Evolutionary conservation across 768 basidiomycete genomes (phyloP).

Genomic region (Termitomyces titanicus): DNA sequence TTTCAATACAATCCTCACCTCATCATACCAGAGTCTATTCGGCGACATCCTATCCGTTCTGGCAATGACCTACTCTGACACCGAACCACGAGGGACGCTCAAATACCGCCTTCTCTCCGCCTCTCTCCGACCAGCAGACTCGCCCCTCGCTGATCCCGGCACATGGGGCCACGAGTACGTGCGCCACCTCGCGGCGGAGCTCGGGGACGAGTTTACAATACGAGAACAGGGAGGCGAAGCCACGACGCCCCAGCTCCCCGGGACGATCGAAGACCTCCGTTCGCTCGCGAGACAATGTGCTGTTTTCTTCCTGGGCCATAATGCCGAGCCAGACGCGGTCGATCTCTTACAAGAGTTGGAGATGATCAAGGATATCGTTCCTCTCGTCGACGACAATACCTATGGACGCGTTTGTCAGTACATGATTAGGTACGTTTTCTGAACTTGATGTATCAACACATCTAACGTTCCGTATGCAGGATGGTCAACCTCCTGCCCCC

Average conservation of each 20-base stretch:
- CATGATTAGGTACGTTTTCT: constrained; percentile 78
- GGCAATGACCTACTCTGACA: constrained; percentile 99
- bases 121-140: constrained; percentile 58
- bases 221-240: constrained; percentile 52
- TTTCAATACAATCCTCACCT: not conserved
- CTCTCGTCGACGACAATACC: constrained; percentile 83
- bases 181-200: constrained; percentile 92
- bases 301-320: constrained; percentile 85
- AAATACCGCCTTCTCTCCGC: constrained; percentile 86
- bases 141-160: constrained; percentile 84
- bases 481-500: constrained; percentile 89
- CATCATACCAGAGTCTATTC: constrained; percentile 71
- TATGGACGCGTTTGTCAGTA: constrained; percentile 90
- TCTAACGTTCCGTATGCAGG: constrained; percentile 31
- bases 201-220: constrained; percentile 85
- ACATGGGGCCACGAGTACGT: constrained; percentile 99
- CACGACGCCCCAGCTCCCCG: constrained; percentile 37
- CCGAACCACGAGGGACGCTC: constrained; percentile 92
- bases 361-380: constrained; percentile 72
- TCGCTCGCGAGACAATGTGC: constrained; percentile 81
- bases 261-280: constrained; percentile 72
- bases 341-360: constrained; percentile 94
- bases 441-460: not conserved
- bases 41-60: constrained; percentile 97
- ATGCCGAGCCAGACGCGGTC: constrained; percentile 97